Evolutionary conservation across 2,329 filamentous ascomycete species (phyloP).

Genomic region (Conoideocrella luteorostrata): DNA sequence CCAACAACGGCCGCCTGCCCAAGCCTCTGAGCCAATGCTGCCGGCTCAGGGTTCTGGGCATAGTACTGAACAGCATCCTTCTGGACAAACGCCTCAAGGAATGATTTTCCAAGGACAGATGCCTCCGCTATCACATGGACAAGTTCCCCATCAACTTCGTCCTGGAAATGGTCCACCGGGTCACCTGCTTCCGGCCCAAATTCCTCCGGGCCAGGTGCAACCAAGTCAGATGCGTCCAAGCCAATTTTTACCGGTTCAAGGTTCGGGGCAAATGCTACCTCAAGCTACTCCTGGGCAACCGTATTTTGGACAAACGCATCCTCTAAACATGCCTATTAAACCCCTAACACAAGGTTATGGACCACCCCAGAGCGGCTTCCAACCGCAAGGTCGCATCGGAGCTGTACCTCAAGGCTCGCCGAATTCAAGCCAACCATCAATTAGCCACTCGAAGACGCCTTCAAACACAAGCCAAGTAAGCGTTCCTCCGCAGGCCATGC

Average conservation of each 20-base stretch:
- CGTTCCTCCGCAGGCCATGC: background rate
- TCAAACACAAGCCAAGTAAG: background rate
- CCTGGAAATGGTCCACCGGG: background rate
- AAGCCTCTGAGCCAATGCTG: background rate
- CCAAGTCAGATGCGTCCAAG: background rate
- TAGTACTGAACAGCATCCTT: no score
- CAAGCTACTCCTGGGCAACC: background rate
- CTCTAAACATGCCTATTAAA: background rate
- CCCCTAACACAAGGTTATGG: background rate
- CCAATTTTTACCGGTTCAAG: background rate
- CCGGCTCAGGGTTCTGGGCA: background rate
- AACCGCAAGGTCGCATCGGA: background rate
- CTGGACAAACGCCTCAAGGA: background rate
- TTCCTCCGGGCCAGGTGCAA: background rate
- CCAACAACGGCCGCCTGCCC: background rate
- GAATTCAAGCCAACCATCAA: background rate
- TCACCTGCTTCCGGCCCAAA: background rate
- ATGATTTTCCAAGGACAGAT: no score
- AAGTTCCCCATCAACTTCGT: background rate
- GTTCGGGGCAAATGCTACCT: background rate
- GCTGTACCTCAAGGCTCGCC: background rate
- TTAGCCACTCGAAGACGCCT: background rate
- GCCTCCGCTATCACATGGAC: background rate
- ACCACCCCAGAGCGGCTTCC: background rate
- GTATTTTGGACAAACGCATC: constrained; percentile 1